A percentile compares a stretch with the other conserved stretches of the same genome.
Conservation (phyloP, 768 basidiomycete species). For the Naematelia aurantialba region DNA sequence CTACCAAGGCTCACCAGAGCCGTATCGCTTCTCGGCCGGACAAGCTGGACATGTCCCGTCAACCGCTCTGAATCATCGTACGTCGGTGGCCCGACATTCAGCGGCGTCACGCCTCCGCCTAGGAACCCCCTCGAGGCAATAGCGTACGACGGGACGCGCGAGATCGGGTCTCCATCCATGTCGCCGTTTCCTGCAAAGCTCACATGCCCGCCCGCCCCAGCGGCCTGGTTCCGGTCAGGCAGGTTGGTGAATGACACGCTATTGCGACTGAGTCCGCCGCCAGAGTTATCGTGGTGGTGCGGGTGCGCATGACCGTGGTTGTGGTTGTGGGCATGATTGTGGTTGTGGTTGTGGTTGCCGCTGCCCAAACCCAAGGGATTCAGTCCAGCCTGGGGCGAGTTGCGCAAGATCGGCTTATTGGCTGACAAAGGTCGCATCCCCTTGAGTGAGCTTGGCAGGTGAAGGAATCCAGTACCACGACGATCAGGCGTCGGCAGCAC, state of each 20-base stretch:
- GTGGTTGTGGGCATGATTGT: background rate
- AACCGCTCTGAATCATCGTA: conserved; percentile 67
- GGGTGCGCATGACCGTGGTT: background rate
- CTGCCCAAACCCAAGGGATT: background rate
- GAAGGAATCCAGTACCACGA: conserved; percentile 26
- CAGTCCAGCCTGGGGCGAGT: background rate
- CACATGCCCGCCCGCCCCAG: background rate
- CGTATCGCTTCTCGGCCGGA: conserved; percentile 33
- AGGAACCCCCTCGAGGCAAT: conserved; percentile 81
- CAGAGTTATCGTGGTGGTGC: background rate
- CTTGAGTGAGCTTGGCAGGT: conserved; percentile 39
- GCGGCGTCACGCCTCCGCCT: conserved; percentile 82
- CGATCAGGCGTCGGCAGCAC: background rate
- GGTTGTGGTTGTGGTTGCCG: background rate
- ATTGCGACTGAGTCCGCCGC: background rate
- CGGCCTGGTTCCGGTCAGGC: conserved; percentile 1
- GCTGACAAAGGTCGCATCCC: conserved; percentile 35
- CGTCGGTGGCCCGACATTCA: conserved; percentile 72
- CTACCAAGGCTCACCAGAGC: conserved; percentile 36
- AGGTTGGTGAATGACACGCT: conserved; percentile 21
- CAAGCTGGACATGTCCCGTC: conserved; percentile 9
- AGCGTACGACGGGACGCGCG: conserved; percentile 78
- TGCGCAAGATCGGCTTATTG: conserved; percentile 39
- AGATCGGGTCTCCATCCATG: conserved; percentile 54
- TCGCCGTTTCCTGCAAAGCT: background rate